These are phyloP conservation scores for Populus deltoides DNA, from an alignment of 345 rosid species.

Conservation along the genomic window DNA sequence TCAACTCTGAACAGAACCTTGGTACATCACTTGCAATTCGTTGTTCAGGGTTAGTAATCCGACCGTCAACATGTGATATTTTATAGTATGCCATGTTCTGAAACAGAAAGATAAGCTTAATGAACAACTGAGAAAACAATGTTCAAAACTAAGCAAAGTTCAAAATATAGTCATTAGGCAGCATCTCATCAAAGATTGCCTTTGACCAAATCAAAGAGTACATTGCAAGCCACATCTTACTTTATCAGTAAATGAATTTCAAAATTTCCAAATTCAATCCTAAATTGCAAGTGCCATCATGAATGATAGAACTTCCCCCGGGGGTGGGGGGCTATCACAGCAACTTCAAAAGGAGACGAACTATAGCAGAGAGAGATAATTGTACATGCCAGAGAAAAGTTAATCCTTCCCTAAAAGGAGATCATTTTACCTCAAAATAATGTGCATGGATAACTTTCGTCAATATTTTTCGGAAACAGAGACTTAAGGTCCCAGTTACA, in stretches of 20 bases:
- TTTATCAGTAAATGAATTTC: neutral
- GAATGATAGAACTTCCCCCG: neutral
- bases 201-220: neutral
- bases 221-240: neutral
- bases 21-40: slow-evolving; percentile 95
- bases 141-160: neutral
- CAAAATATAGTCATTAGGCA: neutral
- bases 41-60: slow-evolving; percentile 91
- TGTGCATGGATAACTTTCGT: slow-evolving; percentile 80
- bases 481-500: slow-evolving; percentile 79
- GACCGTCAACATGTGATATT: slow-evolving; percentile 92
- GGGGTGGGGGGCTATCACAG: neutral
- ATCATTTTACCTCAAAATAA: slow-evolving; percentile 73
- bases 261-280: neutral
- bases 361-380: neutral
- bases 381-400: neutral
- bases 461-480: slow-evolving; percentile 86
- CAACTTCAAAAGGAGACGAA: neutral
- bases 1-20: slow-evolving; percentile 88
- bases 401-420: neutral
- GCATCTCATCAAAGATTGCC: neutral
- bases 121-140: neutral
- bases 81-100: slow-evolving; percentile 99
- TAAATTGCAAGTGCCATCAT: neutral
- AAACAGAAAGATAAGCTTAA: slow-evolving; percentile 18